Percentiles rank a stretch among this genome's conserved stretches.
These are phyloP conservation scores for Saccharomycopsis crataegensis DNA, from an alignment of 1,139 yeast species.

Conservation along the genomic window DNA sequence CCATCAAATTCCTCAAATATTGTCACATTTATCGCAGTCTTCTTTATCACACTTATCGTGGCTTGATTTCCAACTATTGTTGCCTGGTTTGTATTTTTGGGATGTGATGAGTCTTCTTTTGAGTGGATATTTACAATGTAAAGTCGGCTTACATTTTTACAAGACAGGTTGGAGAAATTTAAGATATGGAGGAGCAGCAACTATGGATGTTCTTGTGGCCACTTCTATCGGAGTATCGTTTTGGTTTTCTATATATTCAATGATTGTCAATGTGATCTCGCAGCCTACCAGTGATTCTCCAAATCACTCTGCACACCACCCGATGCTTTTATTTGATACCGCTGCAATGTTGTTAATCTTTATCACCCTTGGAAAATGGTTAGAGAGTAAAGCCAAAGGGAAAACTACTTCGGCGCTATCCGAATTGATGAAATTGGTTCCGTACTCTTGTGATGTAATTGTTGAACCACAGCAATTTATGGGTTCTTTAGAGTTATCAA, in stretches of 20 bases:
- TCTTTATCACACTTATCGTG: constrained; percentile 22
- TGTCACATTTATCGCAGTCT: constrained; percentile 10
- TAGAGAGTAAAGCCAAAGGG: constrained; percentile 90
- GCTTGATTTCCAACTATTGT: constrained; percentile 25
- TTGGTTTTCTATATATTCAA: constrained; percentile 60
- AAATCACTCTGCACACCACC: constrained; percentile 26
- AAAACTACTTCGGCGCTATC: constrained; percentile 88
- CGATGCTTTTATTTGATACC: constrained; percentile 80
- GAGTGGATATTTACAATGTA: constrained; percentile 62
- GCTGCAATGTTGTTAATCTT: constrained; percentile 77
- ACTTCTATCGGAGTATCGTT: constrained; percentile 79
- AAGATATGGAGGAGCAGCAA: constrained; percentile 65
- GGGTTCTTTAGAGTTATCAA: neutral
- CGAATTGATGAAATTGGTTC: constrained; percentile 69
- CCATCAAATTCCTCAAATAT: constrained; percentile 36
- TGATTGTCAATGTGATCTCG: constrained; percentile 30
- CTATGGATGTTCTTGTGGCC: constrained; percentile 90
- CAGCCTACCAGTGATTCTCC: neutral
- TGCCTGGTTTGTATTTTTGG: constrained; percentile 51
- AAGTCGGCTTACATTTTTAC: constrained; percentile 58
- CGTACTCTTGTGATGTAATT: constrained; percentile 51
- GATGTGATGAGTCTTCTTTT: constrained; percentile 56
- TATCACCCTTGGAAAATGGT: constrained; percentile 81
- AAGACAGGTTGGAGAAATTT: constrained; percentile 59
- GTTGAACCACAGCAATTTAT: neutral